Percentiles rank a stretch among this genome's conserved stretches.
phyloP scores from a whole-genome alignment of 164 flowering plant species.

The Cinnamomum chago region DNA sequence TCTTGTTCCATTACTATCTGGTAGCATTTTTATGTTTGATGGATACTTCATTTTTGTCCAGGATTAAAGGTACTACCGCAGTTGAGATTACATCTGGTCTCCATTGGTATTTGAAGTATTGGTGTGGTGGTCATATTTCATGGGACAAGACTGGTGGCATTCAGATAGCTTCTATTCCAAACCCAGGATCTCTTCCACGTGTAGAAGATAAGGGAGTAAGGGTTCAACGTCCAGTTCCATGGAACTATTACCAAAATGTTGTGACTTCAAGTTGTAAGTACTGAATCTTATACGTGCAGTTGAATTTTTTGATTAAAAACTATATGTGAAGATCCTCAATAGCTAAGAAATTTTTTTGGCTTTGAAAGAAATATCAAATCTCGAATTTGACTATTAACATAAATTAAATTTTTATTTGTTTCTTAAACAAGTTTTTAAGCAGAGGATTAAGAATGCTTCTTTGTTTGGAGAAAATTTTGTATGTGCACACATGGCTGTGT shows the following conservation, averaged over 20 bases:
- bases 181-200: constrained; percentile 64
- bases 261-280: constrained; percentile 94
- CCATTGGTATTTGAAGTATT: constrained; percentile 89
- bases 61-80: constrained; percentile 80
- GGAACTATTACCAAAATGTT: constrained; percentile 97
- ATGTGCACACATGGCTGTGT: background rate
- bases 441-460: no score
- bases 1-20: background rate
- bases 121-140: constrained; percentile 90
- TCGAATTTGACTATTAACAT: background rate
- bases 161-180: constrained; percentile 75
- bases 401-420: no score
- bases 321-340: background rate
- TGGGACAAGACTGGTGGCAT: constrained; percentile 97
- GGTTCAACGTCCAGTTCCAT: constrained; percentile 80
- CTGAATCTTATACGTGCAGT: background rate
- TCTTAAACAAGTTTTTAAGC: no score
- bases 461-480: background rate
- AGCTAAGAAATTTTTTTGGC: background rate
- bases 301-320: no score
- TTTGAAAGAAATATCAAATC: background rate
- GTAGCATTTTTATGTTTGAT: background rate
- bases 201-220: constrained; percentile 56
- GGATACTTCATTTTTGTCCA: constrained; percentile 19
- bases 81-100: constrained; percentile 88